Evolutionary conservation across 352 stramenopile species (phyloP), one percentile per base, ranked within the genome.

Genomic region (Globisporangium paddicum): DNA sequence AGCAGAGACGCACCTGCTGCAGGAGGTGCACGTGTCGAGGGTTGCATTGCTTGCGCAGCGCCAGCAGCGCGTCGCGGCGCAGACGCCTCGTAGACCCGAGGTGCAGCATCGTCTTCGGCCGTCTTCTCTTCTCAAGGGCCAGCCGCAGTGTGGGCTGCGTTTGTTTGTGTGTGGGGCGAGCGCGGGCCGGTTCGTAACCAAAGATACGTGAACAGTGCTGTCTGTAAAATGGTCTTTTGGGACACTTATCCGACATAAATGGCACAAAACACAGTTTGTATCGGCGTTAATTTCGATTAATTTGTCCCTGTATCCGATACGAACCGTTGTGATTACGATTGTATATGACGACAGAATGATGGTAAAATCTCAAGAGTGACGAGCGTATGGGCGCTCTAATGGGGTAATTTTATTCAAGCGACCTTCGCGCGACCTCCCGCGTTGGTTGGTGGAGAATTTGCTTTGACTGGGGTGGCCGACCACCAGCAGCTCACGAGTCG

Each of bases 21-120:
- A 94, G 54, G 32, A 85, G 65, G 30, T 94, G 82, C 57, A 92
- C 67, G 55, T 79, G 79, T n/a, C 79, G 80, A 37, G 73, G 57
- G 19, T 69, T 71, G 49, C 52, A 73, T 53, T 82, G 74, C 45
- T 89, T 80, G 58, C 73, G 75, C 64, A 90, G 58, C 55, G 75
- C 66, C 28, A 68, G 67, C 40, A 74, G 53, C 46, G 73, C 71
- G 59, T 92, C 77, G 41, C 73, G 77, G 52, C 77, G 79, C 59
- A 94, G 66, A 34, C 79, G 79, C 57, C 85, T 75, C 61, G 82
- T 86, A 58, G 84, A 90, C 58, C 58, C 50, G 7, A 62, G 55
- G 55, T 62, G 55, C 55, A 73, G 38, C 68, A 77, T 68, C 65
- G 62, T 68, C 30, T 10, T 63, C 8, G 3, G 25, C 52, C 28